Evolutionary conservation across 1,284 basidiomycete genomes (phyloP).

Genomic region (Schizopora paradoxa): DNA sequence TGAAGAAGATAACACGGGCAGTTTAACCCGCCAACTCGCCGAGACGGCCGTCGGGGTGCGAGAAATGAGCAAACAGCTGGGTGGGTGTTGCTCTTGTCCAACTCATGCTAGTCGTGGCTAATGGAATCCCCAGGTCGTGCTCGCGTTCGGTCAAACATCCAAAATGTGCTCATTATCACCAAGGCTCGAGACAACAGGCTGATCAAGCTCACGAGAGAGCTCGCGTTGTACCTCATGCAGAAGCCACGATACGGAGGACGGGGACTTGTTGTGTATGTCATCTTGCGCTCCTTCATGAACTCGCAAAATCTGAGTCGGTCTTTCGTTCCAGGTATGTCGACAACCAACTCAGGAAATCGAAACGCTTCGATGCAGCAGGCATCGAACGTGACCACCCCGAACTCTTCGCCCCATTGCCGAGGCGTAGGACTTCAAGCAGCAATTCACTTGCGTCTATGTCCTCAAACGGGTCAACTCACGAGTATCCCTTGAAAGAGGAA

Average conservation of each 20-base stretch:
- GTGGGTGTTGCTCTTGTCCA: slow-evolving; percentile 42
- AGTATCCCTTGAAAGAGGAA: slow-evolving; percentile 42
- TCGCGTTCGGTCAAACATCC: slow-evolving; percentile 85
- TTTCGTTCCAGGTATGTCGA: slow-evolving; percentile 78
- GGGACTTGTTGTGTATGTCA: slow-evolving; percentile 70
- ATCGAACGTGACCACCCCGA: slow-evolving; percentile 85
- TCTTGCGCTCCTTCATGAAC: slow-evolving; percentile 17
- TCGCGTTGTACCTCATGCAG: slow-evolving; percentile 92
- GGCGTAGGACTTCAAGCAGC: slow-evolving; percentile 66
- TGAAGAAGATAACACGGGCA: slow-evolving; percentile 65
- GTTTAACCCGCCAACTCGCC: slow-evolving; percentile 87
- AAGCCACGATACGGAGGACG: slow-evolving; percentile 61
- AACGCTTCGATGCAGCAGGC: slow-evolving; percentile 91
- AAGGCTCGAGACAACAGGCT: slow-evolving; percentile 97
- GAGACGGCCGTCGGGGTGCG: slow-evolving; percentile 96
- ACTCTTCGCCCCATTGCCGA: slow-evolving; percentile 76
- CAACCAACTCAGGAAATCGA: slow-evolving; percentile 84
- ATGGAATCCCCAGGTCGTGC: slow-evolving; percentile 65
- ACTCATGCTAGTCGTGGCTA: slow-evolving; percentile 15
- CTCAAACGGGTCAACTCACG: slow-evolving; percentile 36
- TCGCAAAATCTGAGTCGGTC: slow-evolving; percentile 14
- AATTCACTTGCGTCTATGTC: slow-evolving; percentile 49
- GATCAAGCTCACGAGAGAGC: slow-evolving; percentile 90
- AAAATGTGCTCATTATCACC: slow-evolving; percentile 93
- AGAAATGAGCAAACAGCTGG: slow-evolving; percentile 98